These are phyloP conservation scores for Odontarrhena argentea DNA, from an alignment of 345 rosid species.

Conservation along the genomic window DNA sequence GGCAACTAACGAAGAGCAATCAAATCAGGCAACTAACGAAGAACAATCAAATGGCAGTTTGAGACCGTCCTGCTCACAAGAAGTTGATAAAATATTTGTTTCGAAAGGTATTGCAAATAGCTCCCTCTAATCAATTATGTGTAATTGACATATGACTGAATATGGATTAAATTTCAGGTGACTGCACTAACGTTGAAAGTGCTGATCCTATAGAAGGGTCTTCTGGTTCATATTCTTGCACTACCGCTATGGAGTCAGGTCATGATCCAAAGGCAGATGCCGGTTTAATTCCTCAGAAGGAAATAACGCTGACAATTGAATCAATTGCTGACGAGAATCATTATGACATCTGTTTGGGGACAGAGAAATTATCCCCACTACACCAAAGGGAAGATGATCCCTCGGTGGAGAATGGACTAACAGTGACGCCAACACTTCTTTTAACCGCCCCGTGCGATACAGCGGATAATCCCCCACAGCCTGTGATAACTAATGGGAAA, in stretches of 20 bases:
- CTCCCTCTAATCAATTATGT: not conserved
- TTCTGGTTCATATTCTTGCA: slow-evolving; percentile 13
- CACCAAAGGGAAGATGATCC: slow-evolving; percentile 26
- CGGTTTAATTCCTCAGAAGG: slow-evolving; percentile 3
- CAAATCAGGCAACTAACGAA: not conserved
- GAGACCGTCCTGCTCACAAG: not conserved
- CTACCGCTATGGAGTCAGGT: slow-evolving; percentile 10
- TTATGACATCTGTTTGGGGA: slow-evolving; percentile 2
- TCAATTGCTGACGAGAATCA: slow-evolving; percentile 26
- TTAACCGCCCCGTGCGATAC: slow-evolving; percentile 5
- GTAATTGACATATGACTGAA: slow-evolving; percentile 17
- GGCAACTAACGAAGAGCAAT: slow-evolving; percentile 17
- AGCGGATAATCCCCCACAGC: slow-evolving; percentile 8
- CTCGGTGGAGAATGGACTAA: slow-evolving; percentile 14
- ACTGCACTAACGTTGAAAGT: slow-evolving; percentile 1
- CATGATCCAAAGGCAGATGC: slow-evolving; percentile 11
- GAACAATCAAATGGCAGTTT: slow-evolving; percentile 15
- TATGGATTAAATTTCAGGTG: slow-evolving; percentile 25
- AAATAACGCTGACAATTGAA: slow-evolving; percentile 1
- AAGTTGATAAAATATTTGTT: slow-evolving; percentile 8
- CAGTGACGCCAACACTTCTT: slow-evolving; percentile 9
- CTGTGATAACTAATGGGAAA: not conserved
- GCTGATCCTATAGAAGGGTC: slow-evolving; percentile 25
- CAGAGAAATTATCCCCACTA: slow-evolving; percentile 20
- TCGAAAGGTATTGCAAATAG: slow-evolving; percentile 10